Base-by-base conservation (phyloP, 2,329 filamentous ascomycete genomes). In the Nothophaeocryptopus gaeumannii region DNA sequence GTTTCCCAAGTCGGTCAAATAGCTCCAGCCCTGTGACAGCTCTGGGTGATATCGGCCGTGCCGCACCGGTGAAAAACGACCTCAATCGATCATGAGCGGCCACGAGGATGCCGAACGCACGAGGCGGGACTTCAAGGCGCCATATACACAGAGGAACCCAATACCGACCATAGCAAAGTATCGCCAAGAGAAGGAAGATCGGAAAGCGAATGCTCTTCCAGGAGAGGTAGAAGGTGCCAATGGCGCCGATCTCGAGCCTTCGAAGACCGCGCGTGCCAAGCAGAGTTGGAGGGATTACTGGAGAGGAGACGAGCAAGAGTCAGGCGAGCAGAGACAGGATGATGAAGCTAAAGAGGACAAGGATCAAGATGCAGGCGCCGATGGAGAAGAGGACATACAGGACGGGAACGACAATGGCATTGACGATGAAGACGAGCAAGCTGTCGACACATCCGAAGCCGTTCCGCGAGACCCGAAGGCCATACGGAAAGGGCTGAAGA, bases 401-500 rank as follows among this genome's bases (percentile, higher is more conserved):
- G 47, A 47, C 9, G 26, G 51, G 14, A 42, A 57, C 35, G 47
- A 59, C 10, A 42, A 55, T 35, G 54, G 49, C 39, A 39, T 49
- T 32, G 51, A 58, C 12, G 49, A 58, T 15, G 53, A 59, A 37
- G 50, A 54, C 5, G 56, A 64, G n/a, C 57, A 63, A 10, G 59
- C 63, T 4, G 44, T 41, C 41, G 74, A 78, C 50, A 78, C 75
- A 2, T 76, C 75, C 1, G 68, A 78, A 56, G 67, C 67, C 11
- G 58, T 61, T 3, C 53, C 69, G 16, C 54, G 58, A 45, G 68
- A 77, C 48, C 72, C 75, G 1, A 75, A 73, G 58, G 67, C 74
- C 53, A 71, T 72, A 51, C 66, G 76, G 34, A 78, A 78, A 62
- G 58, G 65, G 10, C 73, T 78, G 71, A 76, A 78, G 61, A 73